Conservation (phyloP, 2,329 filamentous ascomycete genomes). For the Aspergillus pseudonomiae region DNA sequence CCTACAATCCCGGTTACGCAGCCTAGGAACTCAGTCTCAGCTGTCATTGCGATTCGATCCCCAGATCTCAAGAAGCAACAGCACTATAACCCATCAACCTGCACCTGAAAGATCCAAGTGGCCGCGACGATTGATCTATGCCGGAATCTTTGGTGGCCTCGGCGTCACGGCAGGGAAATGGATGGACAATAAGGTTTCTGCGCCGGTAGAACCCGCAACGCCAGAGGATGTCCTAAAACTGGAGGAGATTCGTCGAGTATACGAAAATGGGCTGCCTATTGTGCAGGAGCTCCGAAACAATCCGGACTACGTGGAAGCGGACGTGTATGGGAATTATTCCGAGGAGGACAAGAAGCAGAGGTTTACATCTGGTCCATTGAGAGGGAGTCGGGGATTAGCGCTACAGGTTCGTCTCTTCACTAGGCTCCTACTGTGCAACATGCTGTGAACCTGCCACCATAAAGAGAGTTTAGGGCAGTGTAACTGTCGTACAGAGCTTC, state of each 20-base stretch:
- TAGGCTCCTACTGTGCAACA: background rate
- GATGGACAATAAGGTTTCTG: conserved; percentile 26
- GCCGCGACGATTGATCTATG: conserved; percentile 40
- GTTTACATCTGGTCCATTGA: conserved; percentile 44
- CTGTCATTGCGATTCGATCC: conserved; percentile 9
- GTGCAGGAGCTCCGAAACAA: conserved; percentile 42
- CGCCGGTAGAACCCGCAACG: conserved; percentile 37
- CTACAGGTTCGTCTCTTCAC: conserved; percentile 39
- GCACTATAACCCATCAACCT: conserved; percentile 22
- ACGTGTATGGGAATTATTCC: conserved; percentile 41
- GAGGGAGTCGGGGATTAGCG: conserved; percentile 43
- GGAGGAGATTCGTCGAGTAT: conserved; percentile 32
- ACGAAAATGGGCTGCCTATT: conserved; percentile 39
- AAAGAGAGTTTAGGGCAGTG: background rate
- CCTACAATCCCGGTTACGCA: conserved; percentile 26
- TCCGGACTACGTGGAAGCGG: conserved; percentile 44
- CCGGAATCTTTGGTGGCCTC: conserved; percentile 36
- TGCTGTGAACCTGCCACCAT: background rate
- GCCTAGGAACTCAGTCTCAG: conserved; percentile 6
- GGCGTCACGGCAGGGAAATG: conserved; percentile 32
- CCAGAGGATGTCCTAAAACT: conserved; percentile 35
- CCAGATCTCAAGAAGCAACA: conserved; percentile 22
- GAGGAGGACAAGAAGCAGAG: conserved; percentile 37
- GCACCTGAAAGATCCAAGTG: conserved; percentile 31
- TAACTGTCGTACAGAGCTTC: background rate